Conservation (phyloP, 768 basidiomycete species). For the Sutorius australiensis region DNA sequence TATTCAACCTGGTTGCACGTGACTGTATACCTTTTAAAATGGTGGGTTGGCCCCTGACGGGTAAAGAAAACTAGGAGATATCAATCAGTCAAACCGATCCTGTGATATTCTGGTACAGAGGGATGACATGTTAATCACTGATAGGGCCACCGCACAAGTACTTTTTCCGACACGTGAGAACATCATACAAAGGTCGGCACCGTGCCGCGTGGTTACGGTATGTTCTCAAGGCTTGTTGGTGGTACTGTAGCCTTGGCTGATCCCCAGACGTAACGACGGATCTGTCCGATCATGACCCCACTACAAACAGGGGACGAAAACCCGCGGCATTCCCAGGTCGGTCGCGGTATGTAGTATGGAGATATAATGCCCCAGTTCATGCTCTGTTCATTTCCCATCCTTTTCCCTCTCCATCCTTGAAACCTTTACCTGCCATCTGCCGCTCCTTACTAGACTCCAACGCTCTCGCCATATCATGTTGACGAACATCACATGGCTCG, state of each 20-base stretch:
- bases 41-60: no score
- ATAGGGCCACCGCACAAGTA: no score
- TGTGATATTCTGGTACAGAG: no score
- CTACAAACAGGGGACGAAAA: no score
- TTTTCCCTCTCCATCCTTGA: not conserved
- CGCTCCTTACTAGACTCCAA: not conserved
- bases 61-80: no score
- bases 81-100: no score
- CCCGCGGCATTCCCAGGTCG: slow-evolving; percentile 19
- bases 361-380: slow-evolving; percentile 18
- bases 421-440: not conserved
- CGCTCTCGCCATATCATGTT: slow-evolving; percentile 16
- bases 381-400: not conserved
- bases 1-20: no score
- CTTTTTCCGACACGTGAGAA: no score
- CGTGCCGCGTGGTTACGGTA: not conserved
- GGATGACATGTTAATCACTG: no score
- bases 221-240: not conserved
- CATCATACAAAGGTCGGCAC: not conserved
- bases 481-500: slow-evolving; percentile 28
- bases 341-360: not conserved
- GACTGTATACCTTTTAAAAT: no score
- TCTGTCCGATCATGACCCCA: not conserved
- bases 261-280: not conserved
- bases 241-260: not conserved